Conservation (phyloP, 805 yeast genomes). For the Starmerella asiatica region DNA sequence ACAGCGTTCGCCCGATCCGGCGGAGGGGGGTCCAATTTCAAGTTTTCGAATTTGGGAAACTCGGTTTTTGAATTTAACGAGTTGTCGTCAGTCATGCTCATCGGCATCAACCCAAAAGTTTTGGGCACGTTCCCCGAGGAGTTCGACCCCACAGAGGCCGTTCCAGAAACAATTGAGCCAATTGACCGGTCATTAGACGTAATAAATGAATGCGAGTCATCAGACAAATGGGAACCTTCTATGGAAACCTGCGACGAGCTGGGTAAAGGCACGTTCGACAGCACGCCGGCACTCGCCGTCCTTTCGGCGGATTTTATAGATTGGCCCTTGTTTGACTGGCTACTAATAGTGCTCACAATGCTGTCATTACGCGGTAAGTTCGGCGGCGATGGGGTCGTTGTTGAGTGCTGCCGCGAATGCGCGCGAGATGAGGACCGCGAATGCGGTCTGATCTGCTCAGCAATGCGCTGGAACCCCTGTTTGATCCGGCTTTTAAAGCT, state of each 20-base stretch:
- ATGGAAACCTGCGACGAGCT: too few species aligned
- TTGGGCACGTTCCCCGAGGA: not conserved
- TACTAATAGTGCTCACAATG: not conserved
- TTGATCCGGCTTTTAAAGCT: conserved; percentile 50
- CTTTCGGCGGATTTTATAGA: too few species aligned
- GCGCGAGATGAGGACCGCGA: not conserved
- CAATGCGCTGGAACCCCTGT: conserved; percentile 29
- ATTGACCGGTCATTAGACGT: not conserved
- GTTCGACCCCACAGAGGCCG: not conserved
- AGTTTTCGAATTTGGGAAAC: conserved; percentile 2
- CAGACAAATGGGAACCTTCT: not conserved
- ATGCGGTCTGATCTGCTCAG: conserved; percentile 10
- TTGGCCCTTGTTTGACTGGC: too few species aligned
- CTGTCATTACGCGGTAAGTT: not conserved
- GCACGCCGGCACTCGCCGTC: too few species aligned
- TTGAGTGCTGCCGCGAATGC: too few species aligned
- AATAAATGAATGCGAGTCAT: not conserved
- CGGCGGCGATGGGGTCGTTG: not conserved
- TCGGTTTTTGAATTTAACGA: conserved; percentile 5
- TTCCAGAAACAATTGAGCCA: not conserved
- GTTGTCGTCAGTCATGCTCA: conserved; percentile 7
- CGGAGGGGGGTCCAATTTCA: not conserved
- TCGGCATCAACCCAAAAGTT: conserved; percentile 12
- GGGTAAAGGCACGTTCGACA: too few species aligned
- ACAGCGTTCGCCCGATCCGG: not conserved